A percentile compares a stretch with the other conserved stretches of the same genome.
Conservation (phyloP, 1,284 basidiomycete species). For the Moesziomyces parantarcticus region DNA sequence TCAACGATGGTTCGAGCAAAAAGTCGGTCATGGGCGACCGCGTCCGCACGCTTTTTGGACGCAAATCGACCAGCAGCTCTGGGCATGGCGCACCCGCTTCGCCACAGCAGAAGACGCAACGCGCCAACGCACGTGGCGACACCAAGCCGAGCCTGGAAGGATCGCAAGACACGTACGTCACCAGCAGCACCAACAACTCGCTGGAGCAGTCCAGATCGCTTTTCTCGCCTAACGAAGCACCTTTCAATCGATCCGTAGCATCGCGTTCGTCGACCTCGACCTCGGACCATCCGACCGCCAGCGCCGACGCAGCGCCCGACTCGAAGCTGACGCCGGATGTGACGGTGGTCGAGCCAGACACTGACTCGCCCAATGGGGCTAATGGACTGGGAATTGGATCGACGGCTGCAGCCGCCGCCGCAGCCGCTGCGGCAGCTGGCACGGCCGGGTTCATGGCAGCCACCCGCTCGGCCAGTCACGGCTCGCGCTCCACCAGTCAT, state of each 20-base stretch:
- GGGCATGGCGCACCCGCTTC: slow-evolving; percentile 29
- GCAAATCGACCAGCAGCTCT: slow-evolving; percentile 40
- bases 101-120: slow-evolving; percentile 13
- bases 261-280: slow-evolving; percentile 38
- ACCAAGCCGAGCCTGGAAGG: slow-evolving; percentile 34
- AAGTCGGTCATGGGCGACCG: slow-evolving; percentile 42
- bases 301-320: slow-evolving; percentile 16
- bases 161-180: slow-evolving; percentile 34
- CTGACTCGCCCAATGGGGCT: not conserved
- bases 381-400: slow-evolving; percentile 20
- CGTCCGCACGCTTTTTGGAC: slow-evolving; percentile 46
- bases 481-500: slow-evolving; percentile 31
- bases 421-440: not conserved
- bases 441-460: slow-evolving; percentile 9
- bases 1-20: slow-evolving; percentile 18
- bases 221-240: slow-evolving; percentile 23
- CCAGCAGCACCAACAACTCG: slow-evolving; percentile 41
- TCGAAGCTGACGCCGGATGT: slow-evolving; percentile 25
- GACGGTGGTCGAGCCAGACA: slow-evolving; percentile 20
- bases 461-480: slow-evolving; percentile 21
- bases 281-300: slow-evolving; percentile 20
- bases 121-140: slow-evolving; percentile 19
- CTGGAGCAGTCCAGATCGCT: slow-evolving; percentile 30
- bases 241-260: slow-evolving; percentile 17
- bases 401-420: slow-evolving; percentile 6